Base-by-base conservation (phyloP, 106 monocot species). In the Alisma plantagoaquatica region DNA sequence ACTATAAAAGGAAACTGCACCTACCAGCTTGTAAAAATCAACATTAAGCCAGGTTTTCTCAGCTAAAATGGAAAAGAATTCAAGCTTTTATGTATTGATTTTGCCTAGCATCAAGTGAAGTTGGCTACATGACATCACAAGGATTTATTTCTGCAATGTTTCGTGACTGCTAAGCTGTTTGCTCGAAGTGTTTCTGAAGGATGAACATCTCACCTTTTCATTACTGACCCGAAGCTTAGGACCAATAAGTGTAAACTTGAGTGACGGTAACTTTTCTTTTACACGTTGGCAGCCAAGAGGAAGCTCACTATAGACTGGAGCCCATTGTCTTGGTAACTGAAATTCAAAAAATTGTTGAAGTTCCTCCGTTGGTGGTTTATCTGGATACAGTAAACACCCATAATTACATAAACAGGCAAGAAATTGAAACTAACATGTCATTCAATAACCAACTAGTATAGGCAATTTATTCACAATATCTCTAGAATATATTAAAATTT, bases 301-400 rank as follows among this genome's bases (percentile, higher is more conserved):
- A 27, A 89, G 73, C 23, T 83, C 83, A 26, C 73, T 66, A 64
- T 71, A 88, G 21, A 57, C 49, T 44, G 88, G 83, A 67, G 88
- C 82, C 88, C 88, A 89, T 27, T 79, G 70, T 54, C 73, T 79
- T 33, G 79, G 83, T 41, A 89, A 23, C 53, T 89, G 88, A 64
- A 83, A 89, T 46, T 79, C 83, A 2, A 89, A 26, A 64, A 89
- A 83, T 9, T 73, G 73, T n/a, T 63, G 59, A 65, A 88, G 88
- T 30, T 88, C 88, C 31, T 88, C 82, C 31, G 82, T 61, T 23
- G 78, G 83, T 14, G 88, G 88, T 41, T 83, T 89, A 55, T 89
- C 88, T 89, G 65, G 20, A 43, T 57, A 14, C 51, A 41, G 12
- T 10, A 42, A 33, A 57, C 6, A 38, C 14, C 35, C 35, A 38